Conservation (phyloP, 2,329 filamentous ascomycete species). For the Colletotrichum horii region DNA sequence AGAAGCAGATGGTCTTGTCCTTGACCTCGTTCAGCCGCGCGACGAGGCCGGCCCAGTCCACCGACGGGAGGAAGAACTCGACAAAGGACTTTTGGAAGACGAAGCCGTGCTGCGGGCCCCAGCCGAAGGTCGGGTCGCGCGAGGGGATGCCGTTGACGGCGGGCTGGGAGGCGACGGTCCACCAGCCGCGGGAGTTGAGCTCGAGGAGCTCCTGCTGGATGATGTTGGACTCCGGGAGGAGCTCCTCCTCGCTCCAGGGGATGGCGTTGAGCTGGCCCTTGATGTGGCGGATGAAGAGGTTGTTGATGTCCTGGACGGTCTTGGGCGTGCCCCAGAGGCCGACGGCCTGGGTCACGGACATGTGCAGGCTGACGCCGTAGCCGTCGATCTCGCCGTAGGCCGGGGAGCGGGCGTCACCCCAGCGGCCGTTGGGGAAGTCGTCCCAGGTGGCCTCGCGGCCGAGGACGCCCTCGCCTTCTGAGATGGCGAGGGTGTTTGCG, state of each 20-base stretch:
- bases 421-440: slow-evolving; percentile 95
- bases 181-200: slow-evolving; percentile 86
- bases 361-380: slow-evolving; percentile 96
- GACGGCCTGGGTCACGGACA: slow-evolving; percentile 83
- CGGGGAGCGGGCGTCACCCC: slow-evolving; percentile 90
- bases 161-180: slow-evolving; percentile 95
- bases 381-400: slow-evolving; percentile 97
- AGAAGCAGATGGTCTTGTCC: slow-evolving; percentile 77
- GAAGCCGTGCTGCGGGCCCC: slow-evolving; percentile 91
- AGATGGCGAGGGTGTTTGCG: slow-evolving; percentile 88
- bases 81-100: slow-evolving; percentile 99
- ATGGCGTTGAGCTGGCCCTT: slow-evolving; percentile 80
- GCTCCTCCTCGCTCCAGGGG: slow-evolving; percentile 91
- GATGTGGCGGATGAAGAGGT: slow-evolving; percentile 82
- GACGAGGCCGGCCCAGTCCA: slow-evolving; percentile 74
- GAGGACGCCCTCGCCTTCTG: slow-evolving; percentile 87
- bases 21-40: slow-evolving; percentile 58
- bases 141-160: slow-evolving; percentile 87
- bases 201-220: slow-evolving; percentile 78
- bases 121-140: slow-evolving; percentile 81
- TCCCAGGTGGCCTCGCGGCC: slow-evolving; percentile 98
- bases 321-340: slow-evolving; percentile 84
- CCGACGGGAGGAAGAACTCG: slow-evolving; percentile 84
- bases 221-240: slow-evolving; percentile 81
- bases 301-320: slow-evolving; percentile 73